phyloP scores from a whole-genome alignment of 129 eudicot genomes.

The Arctium lappa region DNA sequence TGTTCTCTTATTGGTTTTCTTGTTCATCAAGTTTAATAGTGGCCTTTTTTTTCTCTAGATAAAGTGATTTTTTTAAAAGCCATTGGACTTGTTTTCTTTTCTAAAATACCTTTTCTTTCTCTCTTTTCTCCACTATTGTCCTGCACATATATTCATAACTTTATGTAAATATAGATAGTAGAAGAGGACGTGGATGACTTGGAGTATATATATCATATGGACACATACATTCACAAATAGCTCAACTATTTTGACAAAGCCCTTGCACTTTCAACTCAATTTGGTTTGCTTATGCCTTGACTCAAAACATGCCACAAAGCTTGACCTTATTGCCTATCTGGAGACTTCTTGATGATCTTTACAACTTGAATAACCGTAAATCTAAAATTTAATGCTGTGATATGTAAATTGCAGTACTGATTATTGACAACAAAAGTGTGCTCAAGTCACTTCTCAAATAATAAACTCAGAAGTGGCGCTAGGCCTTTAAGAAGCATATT shows the following conservation, averaged over 20 bases:
- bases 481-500: not conserved
- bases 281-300: not conserved
- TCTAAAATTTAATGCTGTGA: not conserved
- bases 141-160: too few relatives aligned
- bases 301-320: not conserved
- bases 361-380: not conserved
- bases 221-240: not conserved
- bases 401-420: not conserved
- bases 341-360: not conserved
- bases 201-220: not conserved
- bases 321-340: not conserved
- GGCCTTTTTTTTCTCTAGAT: too few relatives aligned
- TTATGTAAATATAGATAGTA: too few relatives aligned
- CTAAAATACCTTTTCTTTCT: too few relatives aligned
- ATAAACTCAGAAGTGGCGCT: not conserved
- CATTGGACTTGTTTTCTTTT: too few relatives aligned
- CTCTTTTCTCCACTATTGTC: too few relatives aligned
- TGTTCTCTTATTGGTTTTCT: too few relatives aligned
- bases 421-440: not conserved
- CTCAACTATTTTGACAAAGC: not conserved
- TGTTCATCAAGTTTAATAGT: too few relatives aligned
- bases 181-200: too few relatives aligned
- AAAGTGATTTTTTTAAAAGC: too few relatives aligned
- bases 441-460: not conserved
- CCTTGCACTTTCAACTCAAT: not conserved